These are phyloP conservation scores for Talaromyces thailandensis DNA, from an alignment of 495 filamentous ascomycete genomes.

Conservation along the genomic window DNA sequence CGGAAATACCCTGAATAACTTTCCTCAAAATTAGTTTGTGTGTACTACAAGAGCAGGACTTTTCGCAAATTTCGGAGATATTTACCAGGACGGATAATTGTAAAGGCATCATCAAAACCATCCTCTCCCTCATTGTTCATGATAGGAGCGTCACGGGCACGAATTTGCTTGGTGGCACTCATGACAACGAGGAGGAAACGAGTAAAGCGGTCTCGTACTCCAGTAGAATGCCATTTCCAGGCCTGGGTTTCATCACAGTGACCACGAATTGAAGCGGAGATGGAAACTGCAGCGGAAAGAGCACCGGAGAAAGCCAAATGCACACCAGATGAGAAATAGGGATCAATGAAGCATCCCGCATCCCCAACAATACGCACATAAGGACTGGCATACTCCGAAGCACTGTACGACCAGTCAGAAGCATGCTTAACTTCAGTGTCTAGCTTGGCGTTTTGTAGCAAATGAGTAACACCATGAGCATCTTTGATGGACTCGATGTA, in stretches of 20 bases:
- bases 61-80: no score
- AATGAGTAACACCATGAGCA: slow-evolving; percentile 14
- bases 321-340: slow-evolving; percentile 36
- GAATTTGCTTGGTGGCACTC: slow-evolving; percentile 37
- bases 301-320: slow-evolving; percentile 37
- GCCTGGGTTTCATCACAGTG: slow-evolving; percentile 29
- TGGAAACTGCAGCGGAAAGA: slow-evolving; percentile 36
- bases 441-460: slow-evolving; percentile 20
- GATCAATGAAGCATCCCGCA: slow-evolving; percentile 36
- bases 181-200: slow-evolving; percentile 41
- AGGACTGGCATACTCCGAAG: slow-evolving; percentile 26
- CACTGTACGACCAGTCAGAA: slow-evolving; percentile 37
- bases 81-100: no score
- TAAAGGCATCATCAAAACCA: not conserved
- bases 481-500: slow-evolving; percentile 28
- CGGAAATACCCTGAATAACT: no score
- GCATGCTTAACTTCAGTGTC: slow-evolving; percentile 27
- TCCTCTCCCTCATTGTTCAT: not conserved
- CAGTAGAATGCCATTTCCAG: slow-evolving; percentile 36
- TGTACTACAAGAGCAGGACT: no score
- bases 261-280: slow-evolving; percentile 22
- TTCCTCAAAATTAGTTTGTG: no score
- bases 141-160: slow-evolving; percentile 35
- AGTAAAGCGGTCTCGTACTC: slow-evolving; percentile 36
- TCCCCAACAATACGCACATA: slow-evolving; percentile 28